phyloP scores from a whole-genome alignment of 2,329 filamentous ascomycete genomes.

The Ophiostoma ips region DNA sequence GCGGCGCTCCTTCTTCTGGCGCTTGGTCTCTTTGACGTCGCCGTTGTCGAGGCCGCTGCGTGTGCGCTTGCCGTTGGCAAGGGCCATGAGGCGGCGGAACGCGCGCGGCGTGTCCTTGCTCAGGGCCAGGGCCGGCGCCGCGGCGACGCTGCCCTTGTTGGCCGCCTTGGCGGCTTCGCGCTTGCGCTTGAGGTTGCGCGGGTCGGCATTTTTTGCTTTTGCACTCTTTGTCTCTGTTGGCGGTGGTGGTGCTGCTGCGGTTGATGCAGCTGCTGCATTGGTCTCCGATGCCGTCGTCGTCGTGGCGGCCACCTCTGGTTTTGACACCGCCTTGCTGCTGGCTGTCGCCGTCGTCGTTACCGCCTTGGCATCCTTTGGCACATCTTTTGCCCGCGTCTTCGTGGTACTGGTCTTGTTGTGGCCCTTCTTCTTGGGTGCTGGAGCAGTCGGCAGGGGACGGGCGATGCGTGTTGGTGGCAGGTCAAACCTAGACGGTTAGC shows the following conservation, averaged over 20 bases:
- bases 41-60: constrained; percentile 61
- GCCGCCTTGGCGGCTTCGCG: constrained; percentile 16
- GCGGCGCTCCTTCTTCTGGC: constrained; percentile 21
- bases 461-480: constrained; percentile 36
- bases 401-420: constrained; percentile 18
- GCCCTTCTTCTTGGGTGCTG: constrained; percentile 12
- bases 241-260: background rate
- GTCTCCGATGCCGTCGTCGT: background rate
- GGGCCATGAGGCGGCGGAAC: constrained; percentile 75
- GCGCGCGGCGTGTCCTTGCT: constrained; percentile 73
- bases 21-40: constrained; percentile 14
- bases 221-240: background rate
- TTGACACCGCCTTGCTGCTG: background rate
- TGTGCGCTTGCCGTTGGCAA: constrained; percentile 45
- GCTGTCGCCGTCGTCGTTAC: background rate
- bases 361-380: background rate
- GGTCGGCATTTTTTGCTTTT: background rate
- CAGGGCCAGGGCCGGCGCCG: constrained; percentile 18
- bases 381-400: constrained; percentile 2
- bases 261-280: background rate
- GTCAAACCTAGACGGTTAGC: constrained; percentile 27
- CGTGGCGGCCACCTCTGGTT: too few species aligned
- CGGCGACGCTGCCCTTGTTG: constrained; percentile 17
- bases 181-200: constrained; percentile 29
- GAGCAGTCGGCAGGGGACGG: constrained; percentile 29